phyloP scores from a whole-genome alignment of 2,329 filamentous ascomycete species.

The Clonostachys chloroleuca region DNA sequence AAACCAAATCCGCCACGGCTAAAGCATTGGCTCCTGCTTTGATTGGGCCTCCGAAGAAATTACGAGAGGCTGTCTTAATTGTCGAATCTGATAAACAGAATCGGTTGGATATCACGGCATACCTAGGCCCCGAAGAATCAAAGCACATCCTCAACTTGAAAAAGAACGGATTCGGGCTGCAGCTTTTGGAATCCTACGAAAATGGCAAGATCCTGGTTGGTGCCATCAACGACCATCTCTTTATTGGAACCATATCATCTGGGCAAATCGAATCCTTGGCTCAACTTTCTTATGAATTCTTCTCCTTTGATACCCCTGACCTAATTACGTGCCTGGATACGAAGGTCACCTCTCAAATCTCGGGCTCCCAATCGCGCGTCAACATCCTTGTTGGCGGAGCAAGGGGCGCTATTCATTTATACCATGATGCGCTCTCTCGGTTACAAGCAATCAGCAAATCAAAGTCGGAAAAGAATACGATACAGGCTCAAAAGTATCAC shows the following conservation, averaged over 20 bases:
- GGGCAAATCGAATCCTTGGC: slow-evolving; percentile 12
- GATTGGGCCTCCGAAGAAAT: slow-evolving; percentile 25
- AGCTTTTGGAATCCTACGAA: slow-evolving; percentile 41
- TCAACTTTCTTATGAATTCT: slow-evolving; percentile 45
- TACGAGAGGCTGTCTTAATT: slow-evolving; percentile 40
- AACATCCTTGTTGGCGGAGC: slow-evolving; percentile 76
- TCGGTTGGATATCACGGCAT: slow-evolving; percentile 36
- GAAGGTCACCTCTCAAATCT: slow-evolving; percentile 25
- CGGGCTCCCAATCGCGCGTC: slow-evolving; percentile 35
- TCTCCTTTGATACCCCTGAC: slow-evolving; percentile 55
- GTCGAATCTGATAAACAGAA: slow-evolving; percentile 33
- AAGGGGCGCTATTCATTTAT: slow-evolving; percentile 75
- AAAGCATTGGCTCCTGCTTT: slow-evolving; percentile 38
- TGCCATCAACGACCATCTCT: slow-evolving; percentile 28
- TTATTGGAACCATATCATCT: slow-evolving; percentile 21
- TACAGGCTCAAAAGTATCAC: slow-evolving; percentile 67
- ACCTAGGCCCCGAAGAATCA: slow-evolving; percentile 27
- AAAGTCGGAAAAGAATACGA: slow-evolving; percentile 37
- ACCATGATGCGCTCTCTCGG: slow-evolving; percentile 66
- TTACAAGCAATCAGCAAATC: slow-evolving; percentile 39
- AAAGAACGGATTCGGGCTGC: slow-evolving; percentile 25
- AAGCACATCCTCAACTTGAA: slow-evolving; percentile 29
- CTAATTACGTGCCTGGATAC: slow-evolving; percentile 65
- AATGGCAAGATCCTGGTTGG: slow-evolving; percentile 52
- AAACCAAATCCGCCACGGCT: slow-evolving; percentile 33